phyloP scores from a whole-genome alignment of 2,329 filamentous ascomycete species.

The Pseudocercospora vitis region DNA sequence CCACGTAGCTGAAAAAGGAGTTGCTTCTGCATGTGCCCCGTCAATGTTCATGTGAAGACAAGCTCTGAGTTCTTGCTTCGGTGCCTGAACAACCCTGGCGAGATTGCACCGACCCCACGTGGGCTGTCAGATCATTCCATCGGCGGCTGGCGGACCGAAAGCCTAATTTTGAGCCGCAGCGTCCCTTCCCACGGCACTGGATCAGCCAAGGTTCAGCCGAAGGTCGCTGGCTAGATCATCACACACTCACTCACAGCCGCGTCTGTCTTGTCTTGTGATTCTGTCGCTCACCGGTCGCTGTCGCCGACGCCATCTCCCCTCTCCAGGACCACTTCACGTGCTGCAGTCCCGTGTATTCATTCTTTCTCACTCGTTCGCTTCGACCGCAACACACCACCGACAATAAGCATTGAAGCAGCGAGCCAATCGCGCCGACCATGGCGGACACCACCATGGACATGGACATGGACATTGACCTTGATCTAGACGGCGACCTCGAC shows the following conservation, averaged over 20 bases:
- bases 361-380: neutral
- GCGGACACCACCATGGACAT: conserved; percentile 17
- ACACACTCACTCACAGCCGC: neutral
- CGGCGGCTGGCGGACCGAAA: no score
- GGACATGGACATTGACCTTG: conserved; percentile 28
- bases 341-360: neutral
- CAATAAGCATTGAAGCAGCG: conserved; percentile 5
- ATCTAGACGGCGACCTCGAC: conserved; percentile 39
- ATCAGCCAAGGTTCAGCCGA: no score
- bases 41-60: no score
- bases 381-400: neutral
- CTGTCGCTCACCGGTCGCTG: no score
- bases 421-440: neutral
- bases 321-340: neutral
- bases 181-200: neutral
- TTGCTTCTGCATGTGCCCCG: no score
- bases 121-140: no score
- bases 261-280: neutral
- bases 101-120: no score
- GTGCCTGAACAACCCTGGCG: no score
- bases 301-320: neutral
- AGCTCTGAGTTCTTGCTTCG: no score
- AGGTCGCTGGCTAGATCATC: neutral
- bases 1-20: no score
- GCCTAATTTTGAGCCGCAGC: no score